Percentiles rank a stretch among this genome's conserved stretches.
These are phyloP conservation scores for Sporothrix schenckii DNA, from an alignment of 2,329 filamentous ascomycete species.

Conservation along the genomic window DNA sequence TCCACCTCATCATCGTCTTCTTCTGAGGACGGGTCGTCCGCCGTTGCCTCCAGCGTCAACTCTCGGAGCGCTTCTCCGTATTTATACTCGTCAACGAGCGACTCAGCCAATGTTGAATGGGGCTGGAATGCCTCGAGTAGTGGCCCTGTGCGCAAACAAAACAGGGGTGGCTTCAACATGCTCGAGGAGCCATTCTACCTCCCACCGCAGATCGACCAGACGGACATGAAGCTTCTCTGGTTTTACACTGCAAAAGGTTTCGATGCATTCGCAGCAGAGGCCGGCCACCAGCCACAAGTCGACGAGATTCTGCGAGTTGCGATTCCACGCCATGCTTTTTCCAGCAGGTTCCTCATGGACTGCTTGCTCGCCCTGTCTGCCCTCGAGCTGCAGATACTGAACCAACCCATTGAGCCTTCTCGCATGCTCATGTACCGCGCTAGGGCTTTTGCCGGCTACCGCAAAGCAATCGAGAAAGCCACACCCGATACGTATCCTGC, in stretches of 20 bases:
- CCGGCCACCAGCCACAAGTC: conserved; percentile 43
- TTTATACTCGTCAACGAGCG: not conserved
- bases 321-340: conserved; percentile 55
- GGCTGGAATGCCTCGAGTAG: not conserved
- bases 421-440: conserved; percentile 52
- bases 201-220: conserved; percentile 43
- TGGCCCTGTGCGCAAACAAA: not conserved
- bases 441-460: conserved; percentile 56
- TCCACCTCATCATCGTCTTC: conserved; percentile 28
- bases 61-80: conserved; percentile 13
- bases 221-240: conserved; percentile 60
- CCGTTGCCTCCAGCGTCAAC: not conserved
- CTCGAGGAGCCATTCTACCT: conserved; percentile 44
- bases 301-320: conserved; percentile 52
- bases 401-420: conserved; percentile 44
- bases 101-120: not conserved
- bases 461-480: conserved; percentile 54
- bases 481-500: conserved; percentile 53
- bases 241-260: conserved; percentile 56
- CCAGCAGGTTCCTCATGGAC: conserved; percentile 59
- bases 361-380: conserved; percentile 56
- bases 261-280: conserved; percentile 51
- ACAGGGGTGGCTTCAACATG: conserved; percentile 35
- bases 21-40: not conserved
- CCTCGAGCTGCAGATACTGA: conserved; percentile 52